These are phyloP conservation scores for Falciphora oryzae DNA, from an alignment of 2,329 filamentous ascomycete genomes.

Conservation along the genomic window DNA sequence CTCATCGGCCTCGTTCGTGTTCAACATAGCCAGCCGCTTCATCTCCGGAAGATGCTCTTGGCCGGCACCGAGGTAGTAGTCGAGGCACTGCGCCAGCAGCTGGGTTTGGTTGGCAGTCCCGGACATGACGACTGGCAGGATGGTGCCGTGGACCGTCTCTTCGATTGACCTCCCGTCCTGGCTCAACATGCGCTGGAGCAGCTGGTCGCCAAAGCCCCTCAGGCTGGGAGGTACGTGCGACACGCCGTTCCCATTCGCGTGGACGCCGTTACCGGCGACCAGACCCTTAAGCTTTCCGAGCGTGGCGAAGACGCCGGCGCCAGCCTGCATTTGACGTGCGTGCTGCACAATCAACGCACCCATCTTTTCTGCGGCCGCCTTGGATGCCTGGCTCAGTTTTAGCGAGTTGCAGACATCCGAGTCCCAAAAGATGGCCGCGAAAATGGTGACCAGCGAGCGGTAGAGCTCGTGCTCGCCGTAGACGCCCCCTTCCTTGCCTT, in stretches of 20 bases:
- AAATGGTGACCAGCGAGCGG: conserved; percentile 33
- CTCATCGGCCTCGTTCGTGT: conserved; percentile 46
- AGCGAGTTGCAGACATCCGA: conserved; percentile 4
- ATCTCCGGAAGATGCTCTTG: conserved; percentile 44
- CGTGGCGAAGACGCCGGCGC: neutral
- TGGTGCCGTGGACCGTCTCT: conserved; percentile 50
- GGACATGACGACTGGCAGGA: conserved; percentile 49
- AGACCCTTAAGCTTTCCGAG: neutral
- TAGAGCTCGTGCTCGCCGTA: conserved; percentile 35
- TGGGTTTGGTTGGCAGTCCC: conserved; percentile 55
- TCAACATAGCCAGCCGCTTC: conserved; percentile 41
- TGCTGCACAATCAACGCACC: neutral
- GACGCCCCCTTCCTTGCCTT: neutral
- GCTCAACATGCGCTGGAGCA: conserved; percentile 50
- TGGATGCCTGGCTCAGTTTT: neutral
- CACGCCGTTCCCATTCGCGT: neutral
- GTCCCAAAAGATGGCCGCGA: conserved; percentile 7
- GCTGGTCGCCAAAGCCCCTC: conserved; percentile 51
- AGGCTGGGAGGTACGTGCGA: conserved; percentile 28
- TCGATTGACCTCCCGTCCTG: conserved; percentile 41
- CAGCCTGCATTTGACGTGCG: neutral
- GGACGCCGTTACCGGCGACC: conserved; percentile 1
- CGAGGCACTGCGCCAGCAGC: conserved; percentile 51
- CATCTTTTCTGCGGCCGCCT: conserved; percentile 2
- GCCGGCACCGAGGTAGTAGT: conserved; percentile 52